Evolutionary conservation across 768 basidiomycete genomes (phyloP).

Genomic region (Trametes gibbosa): DNA sequence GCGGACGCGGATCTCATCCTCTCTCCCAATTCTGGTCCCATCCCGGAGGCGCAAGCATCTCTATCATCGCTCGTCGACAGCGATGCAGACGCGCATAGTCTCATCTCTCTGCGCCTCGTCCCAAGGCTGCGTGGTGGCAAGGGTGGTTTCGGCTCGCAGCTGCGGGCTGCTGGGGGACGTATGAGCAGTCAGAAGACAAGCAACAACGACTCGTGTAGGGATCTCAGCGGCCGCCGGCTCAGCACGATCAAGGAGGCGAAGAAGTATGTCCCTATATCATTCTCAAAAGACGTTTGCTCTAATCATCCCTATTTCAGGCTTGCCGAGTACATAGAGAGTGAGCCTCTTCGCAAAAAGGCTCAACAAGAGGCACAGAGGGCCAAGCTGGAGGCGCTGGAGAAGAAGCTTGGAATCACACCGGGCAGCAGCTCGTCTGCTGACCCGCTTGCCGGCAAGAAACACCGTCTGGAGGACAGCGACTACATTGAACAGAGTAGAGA

Average conservation of each 20-base stretch:
- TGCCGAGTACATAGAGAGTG: conserved; percentile 81
- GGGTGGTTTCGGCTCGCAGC: conserved; percentile 95
- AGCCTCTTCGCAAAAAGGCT: conserved; percentile 77
- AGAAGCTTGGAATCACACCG: conserved; percentile 67
- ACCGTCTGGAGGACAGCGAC: conserved; percentile 88
- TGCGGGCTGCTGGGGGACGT: conserved; percentile 94
- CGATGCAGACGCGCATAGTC: conserved; percentile 24
- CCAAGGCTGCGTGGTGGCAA: conserved; percentile 86
- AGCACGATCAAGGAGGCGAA: conserved; percentile 97
- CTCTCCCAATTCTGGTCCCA: conserved; percentile 37
- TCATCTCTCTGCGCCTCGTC: conserved; percentile 70
- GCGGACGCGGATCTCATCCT: conserved; percentile 37
- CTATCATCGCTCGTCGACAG: conserved; percentile 36
- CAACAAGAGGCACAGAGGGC: conserved; percentile 73
- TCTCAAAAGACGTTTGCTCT: not conserved
- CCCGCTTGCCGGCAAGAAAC: conserved; percentile 70
- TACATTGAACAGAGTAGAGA: conserved; percentile 90
- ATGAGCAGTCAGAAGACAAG: conserved; percentile 97
- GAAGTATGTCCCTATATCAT: conserved; percentile 50
- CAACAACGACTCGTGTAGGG: conserved; percentile 93
- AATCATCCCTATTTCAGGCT: conserved; percentile 44
- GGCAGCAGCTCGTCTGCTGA: conserved; percentile 36
- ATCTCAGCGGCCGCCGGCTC: conserved; percentile 84
- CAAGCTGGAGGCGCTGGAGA: conserved; percentile 84
- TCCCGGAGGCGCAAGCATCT: conserved; percentile 29